Evolutionary conservation across 2,329 filamentous ascomycete genomes (phyloP), one percentile per base, ranked within the genome.

Genomic region (Amauroascus niger): DNA sequence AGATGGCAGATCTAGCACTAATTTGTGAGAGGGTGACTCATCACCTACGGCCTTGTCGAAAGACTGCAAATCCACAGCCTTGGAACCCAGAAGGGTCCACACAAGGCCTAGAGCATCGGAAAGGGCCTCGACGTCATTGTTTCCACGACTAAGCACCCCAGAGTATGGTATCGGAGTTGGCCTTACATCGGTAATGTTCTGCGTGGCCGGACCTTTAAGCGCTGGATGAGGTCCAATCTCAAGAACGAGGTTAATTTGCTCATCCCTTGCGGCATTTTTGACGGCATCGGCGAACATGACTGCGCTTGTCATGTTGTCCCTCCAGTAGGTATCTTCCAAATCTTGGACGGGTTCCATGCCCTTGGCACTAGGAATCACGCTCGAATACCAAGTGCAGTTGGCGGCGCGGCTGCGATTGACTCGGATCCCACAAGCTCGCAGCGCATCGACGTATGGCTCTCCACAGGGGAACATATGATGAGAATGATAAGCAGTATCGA

Each of bases 401-500:
- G 2, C 18, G 24, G 11, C 3, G 8, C 26, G 49, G 14, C 22
- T 3, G n/a, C 55, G 44, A n/a, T 52, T n/a, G 6, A 16, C 49
- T n/a, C 30, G 26, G 26, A 30, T 30, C 26, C 26, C 26, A 9
- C 26, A 30, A 4, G 26, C 26, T n/a, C 47, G 28, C 6, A 53
- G 22, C 1, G 37, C 44, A 1, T 22, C 33, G n/a, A 56, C 47
- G 35, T 67, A 66, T 26, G 56, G 52, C 13, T 51, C 55, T 9
- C 60, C 59, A 39, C 61, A 60, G 16, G 53, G 43, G 28, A 59
- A 5, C 67, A 71, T 74, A 35, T 75, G 71, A 32, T 68, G 65
- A 0, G 71, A 73, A 52, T 76, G 74, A 45, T 75, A 76, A 0
- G 74, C 74, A 9, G 60, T 67, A 24, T 71, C 67, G 2, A 76